Percentiles rank a stretch among this genome's conserved stretches.
phyloP scores from a whole-genome alignment of 495 filamentous ascomycete genomes.

The Polyplosphaeria fusca region DNA sequence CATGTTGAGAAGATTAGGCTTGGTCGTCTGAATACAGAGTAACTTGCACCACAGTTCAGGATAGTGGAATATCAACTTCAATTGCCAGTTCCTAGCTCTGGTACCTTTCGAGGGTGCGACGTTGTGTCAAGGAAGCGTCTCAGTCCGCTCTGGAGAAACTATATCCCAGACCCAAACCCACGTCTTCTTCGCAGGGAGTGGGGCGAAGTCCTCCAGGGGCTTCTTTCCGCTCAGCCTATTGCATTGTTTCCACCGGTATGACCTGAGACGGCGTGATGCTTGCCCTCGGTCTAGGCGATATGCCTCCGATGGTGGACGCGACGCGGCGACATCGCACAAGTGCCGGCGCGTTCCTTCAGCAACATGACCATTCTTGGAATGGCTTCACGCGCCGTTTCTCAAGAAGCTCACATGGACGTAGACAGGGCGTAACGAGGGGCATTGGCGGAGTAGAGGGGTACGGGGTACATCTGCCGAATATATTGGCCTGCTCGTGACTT shows the following conservation, averaged over 20 bases:
- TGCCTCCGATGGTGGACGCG: conserved; percentile 13
- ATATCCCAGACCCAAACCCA: neutral
- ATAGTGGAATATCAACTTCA: no score
- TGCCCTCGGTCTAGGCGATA: conserved; percentile 15
- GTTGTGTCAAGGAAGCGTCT: no score
- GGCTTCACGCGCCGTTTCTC: neutral
- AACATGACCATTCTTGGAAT: neutral
- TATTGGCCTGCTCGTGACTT: conserved; percentile 7
- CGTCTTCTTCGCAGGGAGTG: conserved; percentile 11
- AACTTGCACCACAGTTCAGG: no score
- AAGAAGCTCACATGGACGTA: no score
- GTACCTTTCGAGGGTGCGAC: no score
- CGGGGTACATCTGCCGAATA: conserved; percentile 28
- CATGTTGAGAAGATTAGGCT: conserved; percentile 30
- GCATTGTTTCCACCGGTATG: neutral
- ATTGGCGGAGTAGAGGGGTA: conserved; percentile 14
- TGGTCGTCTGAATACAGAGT: no score
- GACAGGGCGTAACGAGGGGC: neutral
- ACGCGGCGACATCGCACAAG: conserved; percentile 5
- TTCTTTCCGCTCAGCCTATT: neutral
- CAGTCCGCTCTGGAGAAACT: neutral
- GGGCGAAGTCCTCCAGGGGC: conserved; percentile 10
- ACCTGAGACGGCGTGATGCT: neutral
- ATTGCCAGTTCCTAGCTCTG: no score
- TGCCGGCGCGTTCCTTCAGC: conserved; percentile 3